These are phyloP conservation scores for Lyophyllum semitale DNA, from an alignment of 768 basidiomycete genomes.

Conservation along the genomic window DNA sequence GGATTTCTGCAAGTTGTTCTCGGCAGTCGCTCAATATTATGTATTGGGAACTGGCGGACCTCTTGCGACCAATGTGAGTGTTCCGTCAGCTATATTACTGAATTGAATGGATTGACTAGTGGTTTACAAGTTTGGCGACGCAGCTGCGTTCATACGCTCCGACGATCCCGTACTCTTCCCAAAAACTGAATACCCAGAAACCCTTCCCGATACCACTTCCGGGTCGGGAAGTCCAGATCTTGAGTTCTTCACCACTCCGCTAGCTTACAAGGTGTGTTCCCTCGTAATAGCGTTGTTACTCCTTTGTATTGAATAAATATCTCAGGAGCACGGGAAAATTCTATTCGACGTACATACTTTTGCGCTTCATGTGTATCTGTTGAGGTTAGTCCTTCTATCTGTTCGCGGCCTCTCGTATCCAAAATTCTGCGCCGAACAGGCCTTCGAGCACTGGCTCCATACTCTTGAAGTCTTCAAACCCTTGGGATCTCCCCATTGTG, in stretches of 20 bases:
- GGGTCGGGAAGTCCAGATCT: constrained; percentile 41
- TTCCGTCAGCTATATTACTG: background rate
- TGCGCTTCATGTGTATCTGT: constrained; percentile 36
- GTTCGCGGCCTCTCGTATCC: background rate
- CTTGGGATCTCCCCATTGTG: constrained; percentile 37
- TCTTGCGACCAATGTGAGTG: constrained; percentile 53
- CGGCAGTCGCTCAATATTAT: constrained; percentile 42
- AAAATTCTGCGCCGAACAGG: constrained; percentile 18
- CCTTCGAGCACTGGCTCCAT: constrained; percentile 41
- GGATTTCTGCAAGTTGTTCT: constrained; percentile 31
- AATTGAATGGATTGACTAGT: constrained; percentile 8
- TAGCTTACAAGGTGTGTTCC: constrained; percentile 36
- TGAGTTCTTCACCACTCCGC: constrained; percentile 40
- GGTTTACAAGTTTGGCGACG: constrained; percentile 44
- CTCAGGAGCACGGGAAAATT: constrained; percentile 36
- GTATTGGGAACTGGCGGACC: constrained; percentile 45
- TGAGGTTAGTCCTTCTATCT: constrained; percentile 27
- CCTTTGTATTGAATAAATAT: background rate
- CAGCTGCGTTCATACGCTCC: constrained; percentile 55
- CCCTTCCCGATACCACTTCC: constrained; percentile 39
- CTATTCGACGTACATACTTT: constrained; percentile 40
- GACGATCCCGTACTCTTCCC: constrained; percentile 50
- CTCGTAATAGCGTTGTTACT: background rate
- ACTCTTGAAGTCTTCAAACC: constrained; percentile 35
- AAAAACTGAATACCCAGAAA: constrained; percentile 26